A percentile compares a stretch with the other conserved stretches of the same genome.
phyloP scores from a whole-genome alignment of 2,329 filamentous ascomycete genomes.

The Claviceps sorghi region DNA sequence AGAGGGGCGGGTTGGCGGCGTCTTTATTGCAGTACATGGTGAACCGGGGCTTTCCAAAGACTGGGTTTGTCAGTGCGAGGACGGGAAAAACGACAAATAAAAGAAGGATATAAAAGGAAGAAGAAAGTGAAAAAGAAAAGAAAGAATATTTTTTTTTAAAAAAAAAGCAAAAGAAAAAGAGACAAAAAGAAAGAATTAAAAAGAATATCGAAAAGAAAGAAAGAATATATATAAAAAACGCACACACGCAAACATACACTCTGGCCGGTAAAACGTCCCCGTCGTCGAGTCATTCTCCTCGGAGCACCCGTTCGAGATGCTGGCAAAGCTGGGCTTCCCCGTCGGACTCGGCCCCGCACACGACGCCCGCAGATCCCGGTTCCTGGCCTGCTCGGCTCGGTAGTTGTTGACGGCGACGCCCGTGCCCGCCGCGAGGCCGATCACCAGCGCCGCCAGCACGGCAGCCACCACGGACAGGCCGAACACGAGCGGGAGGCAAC shows the following conservation, averaged over 20 bases:
- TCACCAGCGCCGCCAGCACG: constrained; percentile 24
- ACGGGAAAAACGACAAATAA: background rate
- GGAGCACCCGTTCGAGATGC: constrained; percentile 27
- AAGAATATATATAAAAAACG: no score
- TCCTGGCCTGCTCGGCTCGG: constrained; percentile 17
- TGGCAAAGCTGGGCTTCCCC: constrained; percentile 1
- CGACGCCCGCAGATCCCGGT: constrained; percentile 13
- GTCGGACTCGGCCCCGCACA: background rate
- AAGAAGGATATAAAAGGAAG: no score
- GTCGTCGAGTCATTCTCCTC: constrained; percentile 19
- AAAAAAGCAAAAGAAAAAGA: background rate
- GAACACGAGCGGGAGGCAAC: constrained; percentile 24
- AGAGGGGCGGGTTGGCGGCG: constrained; percentile 21
- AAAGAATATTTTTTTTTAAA: background rate
- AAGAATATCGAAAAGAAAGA: background rate
- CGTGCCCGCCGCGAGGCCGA: constrained; percentile 30
- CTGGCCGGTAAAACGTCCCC: constrained; percentile 8
- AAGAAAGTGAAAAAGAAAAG: background rate
- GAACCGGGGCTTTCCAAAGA: constrained; percentile 22
- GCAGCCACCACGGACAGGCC: constrained; percentile 26
- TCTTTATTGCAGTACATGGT: constrained; percentile 30
- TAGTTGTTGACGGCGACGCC: constrained; percentile 27
- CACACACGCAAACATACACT: constrained; percentile 2
- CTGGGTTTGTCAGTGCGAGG: constrained; percentile 12
- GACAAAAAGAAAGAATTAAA: no score